Evolutionary conservation across 2,329 filamentous ascomycete genomes (phyloP).

Genomic region (Massarina eburnea): DNA sequence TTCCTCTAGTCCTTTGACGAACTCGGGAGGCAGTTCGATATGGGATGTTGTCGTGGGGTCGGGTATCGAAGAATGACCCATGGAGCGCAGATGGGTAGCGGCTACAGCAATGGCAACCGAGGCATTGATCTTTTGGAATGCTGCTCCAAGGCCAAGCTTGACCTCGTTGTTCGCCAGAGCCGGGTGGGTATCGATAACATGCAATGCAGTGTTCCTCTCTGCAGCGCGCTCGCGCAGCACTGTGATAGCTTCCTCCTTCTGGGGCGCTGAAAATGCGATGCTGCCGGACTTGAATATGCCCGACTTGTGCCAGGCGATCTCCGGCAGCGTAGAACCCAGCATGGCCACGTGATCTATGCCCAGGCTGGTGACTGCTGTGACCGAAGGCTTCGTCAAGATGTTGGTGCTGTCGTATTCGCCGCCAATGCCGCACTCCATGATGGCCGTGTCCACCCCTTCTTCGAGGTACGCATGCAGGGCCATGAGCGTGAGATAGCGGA

Average conservation of each 20-base stretch:
- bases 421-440: slow-evolving; percentile 92
- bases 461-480: slow-evolving; percentile 80
- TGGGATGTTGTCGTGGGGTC: slow-evolving; percentile 29
- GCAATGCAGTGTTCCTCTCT: slow-evolving; percentile 51
- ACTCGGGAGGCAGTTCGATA: slow-evolving; percentile 58
- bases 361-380: slow-evolving; percentile 74
- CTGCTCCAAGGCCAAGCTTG: slow-evolving; percentile 60
- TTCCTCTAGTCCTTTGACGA: slow-evolving; percentile 65
- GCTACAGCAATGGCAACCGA: slow-evolving; percentile 63
- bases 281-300: slow-evolving; percentile 76
- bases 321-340: slow-evolving; percentile 74
- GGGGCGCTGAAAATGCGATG: slow-evolving; percentile 64
- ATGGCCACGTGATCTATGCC: slow-evolving; percentile 84
- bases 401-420: slow-evolving; percentile 95
- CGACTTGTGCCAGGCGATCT: slow-evolving; percentile 91
- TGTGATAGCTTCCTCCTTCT: slow-evolving; percentile 56
- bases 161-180: slow-evolving; percentile 47
- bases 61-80: slow-evolving; percentile 47
- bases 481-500: slow-evolving; percentile 86
- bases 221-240: slow-evolving; percentile 59
- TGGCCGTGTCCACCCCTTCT: slow-evolving; percentile 74
- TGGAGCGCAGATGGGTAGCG: slow-evolving; percentile 56
- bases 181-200: slow-evolving; percentile 53
- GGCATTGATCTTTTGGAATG: slow-evolving; percentile 66
- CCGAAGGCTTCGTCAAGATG: slow-evolving; percentile 70